Base-by-base conservation (phyloP, 2,329 filamentous ascomycete species). In the Thyridium curvatum region DNA sequence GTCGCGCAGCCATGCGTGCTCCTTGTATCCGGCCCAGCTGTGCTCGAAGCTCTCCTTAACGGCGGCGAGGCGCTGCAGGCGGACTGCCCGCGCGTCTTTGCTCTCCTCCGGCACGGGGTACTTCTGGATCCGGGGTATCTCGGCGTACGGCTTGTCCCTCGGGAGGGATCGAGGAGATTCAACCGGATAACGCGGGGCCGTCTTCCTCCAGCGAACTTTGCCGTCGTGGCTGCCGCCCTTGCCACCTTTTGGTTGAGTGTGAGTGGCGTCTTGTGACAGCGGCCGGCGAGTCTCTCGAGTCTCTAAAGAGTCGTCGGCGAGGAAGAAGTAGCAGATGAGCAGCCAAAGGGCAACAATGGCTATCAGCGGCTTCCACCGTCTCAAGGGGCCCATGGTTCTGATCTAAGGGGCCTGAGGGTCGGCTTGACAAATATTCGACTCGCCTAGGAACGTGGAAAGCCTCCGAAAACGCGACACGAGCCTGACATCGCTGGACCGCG, bases 51-150 rank as follows among this genome's bases (percentile, higher is more conserved):
- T 69, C 35, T 64, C 62, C 47, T 63, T 67, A 37, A 79, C 68
- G 16, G 68, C 67, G 12, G 55, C 59, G 35, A 59, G 58, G 35
- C 70, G 60, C 41, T 52, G 47, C 30, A 64, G 52, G 28, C 67
- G 60, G 41, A 57, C 51, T 37, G 58, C 53, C 45, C 52, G 60
- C 14, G 51, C 52, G 15, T 45, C 50, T 32, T 39, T 40, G 37
- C 60, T 60, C 33, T 73, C 67, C 2, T 69, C 62, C 51, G 84
- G 80, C 37, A 47, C 49, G 42, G 64, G 47, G 35, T 64, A 65
- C 52, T 71, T 49, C 54, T 86, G 84, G 41, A 88, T 73, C 48
- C 65, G 72, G 2, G 82, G 82, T 17, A 86, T 71, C 6, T 63
- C 47, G 47, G 68, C 72, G 3, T 74, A 59, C 26, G 55, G 54